These are phyloP conservation scores for Coniella vitis DNA, from an alignment of 2,329 filamentous ascomycete species.

Conservation along the genomic window DNA sequence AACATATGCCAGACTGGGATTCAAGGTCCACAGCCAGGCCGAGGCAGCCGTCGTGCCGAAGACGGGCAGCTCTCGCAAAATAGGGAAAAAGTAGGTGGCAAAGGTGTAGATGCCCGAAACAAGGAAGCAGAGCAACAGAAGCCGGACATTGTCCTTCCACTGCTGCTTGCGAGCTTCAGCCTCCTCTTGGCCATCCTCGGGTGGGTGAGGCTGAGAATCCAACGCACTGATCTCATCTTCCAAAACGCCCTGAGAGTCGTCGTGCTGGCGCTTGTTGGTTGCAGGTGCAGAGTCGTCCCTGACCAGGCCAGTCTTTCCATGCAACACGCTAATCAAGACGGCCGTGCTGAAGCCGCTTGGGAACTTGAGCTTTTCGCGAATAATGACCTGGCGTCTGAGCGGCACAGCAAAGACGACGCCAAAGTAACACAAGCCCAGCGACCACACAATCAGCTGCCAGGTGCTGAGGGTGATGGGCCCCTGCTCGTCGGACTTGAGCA, in stretches of 20 bases:
- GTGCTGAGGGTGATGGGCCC: constrained; percentile 67
- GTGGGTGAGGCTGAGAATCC: constrained; percentile 8
- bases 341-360: constrained; percentile 94
- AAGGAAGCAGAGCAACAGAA: constrained; percentile 51
- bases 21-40: constrained; percentile 91
- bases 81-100: constrained; percentile 81
- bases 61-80: constrained; percentile 78
- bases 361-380: constrained; percentile 86
- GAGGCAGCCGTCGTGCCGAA: constrained; percentile 69
- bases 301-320: constrained; percentile 46
- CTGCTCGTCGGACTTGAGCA: constrained; percentile 70
- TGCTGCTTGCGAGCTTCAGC: constrained; percentile 29
- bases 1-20: constrained; percentile 94
- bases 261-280: constrained; percentile 21
- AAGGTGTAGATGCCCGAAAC: constrained; percentile 65
- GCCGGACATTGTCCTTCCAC: constrained; percentile 41
- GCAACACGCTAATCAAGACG: constrained; percentile 83
- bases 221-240: constrained; percentile 14
- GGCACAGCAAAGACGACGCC: constrained; percentile 96
- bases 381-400: constrained; percentile 83
- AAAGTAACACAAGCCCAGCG: constrained; percentile 89
- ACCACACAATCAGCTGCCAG: constrained; percentile 81
- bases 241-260: constrained; percentile 2
- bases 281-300: constrained; percentile 21
- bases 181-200: constrained; percentile 19